Conservation (phyloP, 805 yeast species). For the Saccharomyces mikatae region DNA sequence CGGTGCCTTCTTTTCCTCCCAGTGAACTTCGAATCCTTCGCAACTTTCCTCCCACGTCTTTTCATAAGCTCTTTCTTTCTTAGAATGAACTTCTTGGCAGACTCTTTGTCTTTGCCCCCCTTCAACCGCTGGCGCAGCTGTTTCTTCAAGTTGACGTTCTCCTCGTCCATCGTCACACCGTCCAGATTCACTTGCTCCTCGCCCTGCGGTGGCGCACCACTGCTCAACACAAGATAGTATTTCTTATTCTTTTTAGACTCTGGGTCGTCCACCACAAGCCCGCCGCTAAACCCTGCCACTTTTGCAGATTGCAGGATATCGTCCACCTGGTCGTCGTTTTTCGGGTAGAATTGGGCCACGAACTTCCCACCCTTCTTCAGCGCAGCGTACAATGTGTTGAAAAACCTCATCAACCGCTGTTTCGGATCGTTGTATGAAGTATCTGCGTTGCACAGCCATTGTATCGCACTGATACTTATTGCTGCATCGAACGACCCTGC, state of each 20-base stretch:
- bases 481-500: slow-evolving; percentile 97
- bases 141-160: slow-evolving; percentile 30
- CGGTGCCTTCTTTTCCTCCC: slow-evolving; percentile 72
- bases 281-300: slow-evolving; percentile 93
- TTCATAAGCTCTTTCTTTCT: slow-evolving; percentile 92
- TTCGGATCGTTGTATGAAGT: slow-evolving; percentile 74
- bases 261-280: slow-evolving; percentile 87
- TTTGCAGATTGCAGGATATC: slow-evolving; percentile 78
- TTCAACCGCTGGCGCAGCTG: background rate
- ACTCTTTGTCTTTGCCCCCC: slow-evolving; percentile 39
- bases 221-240: slow-evolving; percentile 75
- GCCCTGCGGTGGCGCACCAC: slow-evolving; percentile 60
- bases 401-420: slow-evolving; percentile 68
- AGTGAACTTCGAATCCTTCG: slow-evolving; percentile 83
- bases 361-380: slow-evolving; percentile 93
- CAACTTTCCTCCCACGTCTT: slow-evolving; percentile 83
- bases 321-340: slow-evolving; percentile 77
- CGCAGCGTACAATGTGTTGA: slow-evolving; percentile 79
- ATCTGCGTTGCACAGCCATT: slow-evolving; percentile 97
- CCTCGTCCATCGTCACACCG: slow-evolving; percentile 70
- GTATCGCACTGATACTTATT: slow-evolving; percentile 87
- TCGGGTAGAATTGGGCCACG: slow-evolving; percentile 94
- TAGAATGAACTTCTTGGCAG: slow-evolving; percentile 69
- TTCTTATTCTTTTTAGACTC: slow-evolving; percentile 88
- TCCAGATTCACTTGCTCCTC: slow-evolving; percentile 66